These are phyloP conservation scores for Kwoniella bestiolae DNA, from an alignment of 768 basidiomycete genomes.

Conservation along the genomic window DNA sequence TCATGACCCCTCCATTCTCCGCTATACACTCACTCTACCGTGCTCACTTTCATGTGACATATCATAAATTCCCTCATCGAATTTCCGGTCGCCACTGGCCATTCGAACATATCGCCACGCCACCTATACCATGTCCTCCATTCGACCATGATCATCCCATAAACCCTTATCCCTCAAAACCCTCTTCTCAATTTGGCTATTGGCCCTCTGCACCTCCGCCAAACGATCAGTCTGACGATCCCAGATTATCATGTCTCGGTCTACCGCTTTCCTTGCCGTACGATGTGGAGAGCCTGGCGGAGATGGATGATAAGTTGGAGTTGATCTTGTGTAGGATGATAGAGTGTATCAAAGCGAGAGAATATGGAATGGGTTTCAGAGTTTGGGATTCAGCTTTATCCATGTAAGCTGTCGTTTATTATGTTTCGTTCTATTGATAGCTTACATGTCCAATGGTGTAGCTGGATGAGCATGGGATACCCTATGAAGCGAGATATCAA, in stretches of 20 bases:
- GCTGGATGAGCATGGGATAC: slow-evolving; percentile 83
- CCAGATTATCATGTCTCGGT: slow-evolving; percentile 48
- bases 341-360: slow-evolving; percentile 76
- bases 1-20: neutral
- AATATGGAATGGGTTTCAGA: slow-evolving; percentile 77
- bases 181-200: slow-evolving; percentile 10
- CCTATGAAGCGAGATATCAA: slow-evolving; percentile 81
- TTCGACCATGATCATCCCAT: slow-evolving; percentile 4
- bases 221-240: slow-evolving; percentile 39
- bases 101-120: slow-evolving; percentile 7
- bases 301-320: slow-evolving; percentile 76
- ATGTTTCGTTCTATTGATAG: neutral
- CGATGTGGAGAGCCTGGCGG: slow-evolving; percentile 72
- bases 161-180: slow-evolving; percentile 3
- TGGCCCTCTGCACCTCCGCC: slow-evolving; percentile 24
- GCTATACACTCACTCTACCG: slow-evolving; percentile 1
- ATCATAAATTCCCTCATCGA: neutral
- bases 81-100: slow-evolving; percentile 7
- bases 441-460: slow-evolving; percentile 46
- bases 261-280: slow-evolving; percentile 66
- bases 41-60: neutral
- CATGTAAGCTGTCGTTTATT: slow-evolving; percentile 22
- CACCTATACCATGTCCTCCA: slow-evolving; percentile 9
- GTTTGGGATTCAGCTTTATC: slow-evolving; percentile 65
- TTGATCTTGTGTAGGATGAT: slow-evolving; percentile 69